Percentiles rank a stretch among this genome's conserved stretches.
Evolutionary conservation across 2,329 filamentous ascomycete species (phyloP).

Genomic region (Lasiodiplodia sp.): DNA sequence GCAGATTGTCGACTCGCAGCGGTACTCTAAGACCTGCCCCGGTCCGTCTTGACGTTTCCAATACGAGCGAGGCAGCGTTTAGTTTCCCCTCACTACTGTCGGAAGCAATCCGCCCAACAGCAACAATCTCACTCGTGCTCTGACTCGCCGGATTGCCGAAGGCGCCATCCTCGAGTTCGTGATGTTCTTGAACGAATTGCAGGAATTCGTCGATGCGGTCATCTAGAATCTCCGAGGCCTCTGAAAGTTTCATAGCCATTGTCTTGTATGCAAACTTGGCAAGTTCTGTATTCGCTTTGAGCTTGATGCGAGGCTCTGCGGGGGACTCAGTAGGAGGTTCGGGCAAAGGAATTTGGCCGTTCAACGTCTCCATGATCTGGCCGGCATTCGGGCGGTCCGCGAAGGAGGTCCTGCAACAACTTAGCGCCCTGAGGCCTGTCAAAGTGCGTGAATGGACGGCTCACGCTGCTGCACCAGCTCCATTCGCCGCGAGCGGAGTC

Average conservation of each 20-base stretch:
- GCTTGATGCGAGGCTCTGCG: constrained; percentile 78
- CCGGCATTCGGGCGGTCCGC: constrained; percentile 79
- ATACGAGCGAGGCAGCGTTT: constrained; percentile 81
- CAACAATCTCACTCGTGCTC: constrained; percentile 84
- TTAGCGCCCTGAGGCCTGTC: constrained; percentile 18
- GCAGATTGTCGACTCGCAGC: constrained; percentile 74
- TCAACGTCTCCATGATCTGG: constrained; percentile 83
- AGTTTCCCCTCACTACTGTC: constrained; percentile 87
- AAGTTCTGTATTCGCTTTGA: constrained; percentile 85
- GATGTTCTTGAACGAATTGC: constrained; percentile 73
- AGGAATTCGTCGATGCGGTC: constrained; percentile 93
- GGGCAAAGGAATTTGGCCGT: constrained; percentile 72
- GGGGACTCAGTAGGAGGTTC: constrained; percentile 76
- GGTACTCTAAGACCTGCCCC: constrained; percentile 85
- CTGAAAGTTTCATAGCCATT: constrained; percentile 92
- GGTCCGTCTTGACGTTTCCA: constrained; percentile 85
- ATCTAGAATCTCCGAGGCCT: constrained; percentile 91
- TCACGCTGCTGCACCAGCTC: constrained; percentile 49
- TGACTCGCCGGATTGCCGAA: constrained; percentile 89
- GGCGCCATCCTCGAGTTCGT: constrained; percentile 76
- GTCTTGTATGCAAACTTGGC: constrained; percentile 92
- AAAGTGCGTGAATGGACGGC: constrained; percentile 31
- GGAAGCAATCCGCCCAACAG: constrained; percentile 89
- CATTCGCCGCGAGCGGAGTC: constrained; percentile 49
- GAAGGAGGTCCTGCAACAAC: constrained; percentile 66